Evolutionary conservation across 495 filamentous ascomycete species (phyloP), one percentile per base, ranked within the genome.

Genomic region (Annulohypoxylon moriforme): DNA sequence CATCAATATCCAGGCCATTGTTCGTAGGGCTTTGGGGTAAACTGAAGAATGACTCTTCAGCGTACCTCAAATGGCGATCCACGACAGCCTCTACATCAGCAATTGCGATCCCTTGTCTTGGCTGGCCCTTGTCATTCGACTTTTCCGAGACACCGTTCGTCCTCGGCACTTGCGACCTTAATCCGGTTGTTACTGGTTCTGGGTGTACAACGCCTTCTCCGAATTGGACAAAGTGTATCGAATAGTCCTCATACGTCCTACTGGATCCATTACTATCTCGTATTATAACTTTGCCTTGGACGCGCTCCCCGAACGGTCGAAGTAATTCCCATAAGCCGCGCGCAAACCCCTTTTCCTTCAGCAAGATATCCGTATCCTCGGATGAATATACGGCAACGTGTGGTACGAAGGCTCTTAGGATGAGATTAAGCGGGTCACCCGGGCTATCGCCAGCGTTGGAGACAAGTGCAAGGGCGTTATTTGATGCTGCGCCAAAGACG

Each of bases 261-360:
- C 94, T 93, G 34, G 89, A 88, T 9, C 96, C 95, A 64, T 91
- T 85, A 71, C 94, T 97, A 78, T 99, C 96, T 60, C 96, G 85
- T 40, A 99, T 90, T 16, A 91, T 92, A 33, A 99, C 91, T 77
- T 94, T 96, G 24, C 96, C 96, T 34, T 90, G 88, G 0, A 99
- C 84, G 38, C 85, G 86, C 78, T 99, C 96, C n/a, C 95, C 96
- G 81, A 94, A 99, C 4, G 95, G 94, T 50, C 94, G 84, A 34
- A 99, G 80, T 58, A 99, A 80, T 76, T 94, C 92, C 83, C 92
- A 89, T 52, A 99, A 86, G 0, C 94, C 94, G 18, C 86, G 87
- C 20, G 84, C 77, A 69, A 98, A 94, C 16, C 96, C 96, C 82
- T 99, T 99, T 65, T 93, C 90, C 60, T 83, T 85, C 34, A 93